These are phyloP conservation scores for Podospora pseudocomata DNA, from an alignment of 495 filamentous ascomycete species.

Conservation along the genomic window DNA sequence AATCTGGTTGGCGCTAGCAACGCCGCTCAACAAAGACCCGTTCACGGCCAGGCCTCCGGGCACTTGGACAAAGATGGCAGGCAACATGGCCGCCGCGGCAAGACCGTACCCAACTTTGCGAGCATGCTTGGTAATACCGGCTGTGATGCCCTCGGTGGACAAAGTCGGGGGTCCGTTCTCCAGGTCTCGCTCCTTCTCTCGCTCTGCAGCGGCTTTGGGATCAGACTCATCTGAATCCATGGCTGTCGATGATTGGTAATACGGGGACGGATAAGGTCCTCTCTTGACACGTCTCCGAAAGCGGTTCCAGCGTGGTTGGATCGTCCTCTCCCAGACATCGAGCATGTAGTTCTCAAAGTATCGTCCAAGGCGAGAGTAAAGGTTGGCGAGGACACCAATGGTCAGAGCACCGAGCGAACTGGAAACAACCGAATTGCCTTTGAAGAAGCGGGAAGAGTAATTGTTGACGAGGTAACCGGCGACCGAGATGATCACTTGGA, in stretches of 20 bases:
- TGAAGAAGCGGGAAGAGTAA: constrained; percentile 68
- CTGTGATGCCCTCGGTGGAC: constrained; percentile 4
- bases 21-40: constrained; percentile 77
- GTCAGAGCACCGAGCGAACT: constrained; percentile 82
- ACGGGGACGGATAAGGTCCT: constrained; percentile 10
- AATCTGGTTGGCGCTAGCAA: constrained; percentile 79
- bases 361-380: constrained; percentile 75
- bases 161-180: constrained; percentile 18
- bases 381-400: constrained; percentile 80
- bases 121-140: constrained; percentile 12
- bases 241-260: constrained; percentile 15
- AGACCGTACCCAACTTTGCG: constrained; percentile 61
- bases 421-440: constrained; percentile 73
- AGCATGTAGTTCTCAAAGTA: constrained; percentile 29
- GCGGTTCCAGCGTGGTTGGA: constrained; percentile 25
- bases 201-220: neutral
- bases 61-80: constrained; percentile 93
- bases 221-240: constrained; percentile 16
- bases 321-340: constrained; percentile 30
- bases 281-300: constrained; percentile 6
- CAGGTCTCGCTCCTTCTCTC: constrained; percentile 16
- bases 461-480: constrained; percentile 86
- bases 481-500: constrained; percentile 77
- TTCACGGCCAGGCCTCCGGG: constrained; percentile 83
- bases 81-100: constrained; percentile 83